Conservation (phyloP, 192 early-diverging fungal species). For the Haplosporangium gracile region DNA sequence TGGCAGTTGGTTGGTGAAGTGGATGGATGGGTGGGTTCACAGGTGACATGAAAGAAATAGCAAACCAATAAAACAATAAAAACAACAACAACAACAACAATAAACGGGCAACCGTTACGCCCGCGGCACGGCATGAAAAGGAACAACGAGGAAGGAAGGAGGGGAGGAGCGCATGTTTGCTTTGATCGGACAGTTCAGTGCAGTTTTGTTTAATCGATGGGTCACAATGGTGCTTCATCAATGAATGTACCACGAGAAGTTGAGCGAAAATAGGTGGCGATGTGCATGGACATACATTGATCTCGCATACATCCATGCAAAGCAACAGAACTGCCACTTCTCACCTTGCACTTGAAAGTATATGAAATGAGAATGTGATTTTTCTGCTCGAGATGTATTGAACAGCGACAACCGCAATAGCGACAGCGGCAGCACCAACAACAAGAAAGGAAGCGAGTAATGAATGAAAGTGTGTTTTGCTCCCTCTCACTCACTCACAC, state of each 20-base stretch:
- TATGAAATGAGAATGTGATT: background rate
- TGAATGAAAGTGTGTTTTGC: too few relatives aligned
- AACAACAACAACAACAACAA: background rate
- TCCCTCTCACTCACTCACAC: too few relatives aligned
- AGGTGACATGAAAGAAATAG: background rate
- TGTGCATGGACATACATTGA: background rate
- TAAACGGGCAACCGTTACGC: background rate
- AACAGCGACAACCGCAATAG: background rate
- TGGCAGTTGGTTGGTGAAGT: too few relatives aligned
- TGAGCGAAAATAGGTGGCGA: background rate
- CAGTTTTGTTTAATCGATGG: background rate
- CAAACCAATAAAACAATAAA: background rate
- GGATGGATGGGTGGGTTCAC: background rate
- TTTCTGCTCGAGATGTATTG: background rate
- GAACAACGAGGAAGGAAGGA: background rate
- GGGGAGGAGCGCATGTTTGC: background rate
- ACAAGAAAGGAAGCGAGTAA: too few relatives aligned
- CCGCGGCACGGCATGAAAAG: background rate
- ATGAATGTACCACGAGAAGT: background rate
- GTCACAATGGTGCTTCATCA: background rate
- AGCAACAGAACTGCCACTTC: background rate
- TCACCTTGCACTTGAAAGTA: background rate
- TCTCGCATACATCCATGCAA: too few relatives aligned
- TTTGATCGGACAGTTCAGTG: background rate
- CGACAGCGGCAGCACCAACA: background rate